A percentile compares a stretch with the other conserved stretches of the same genome.
phyloP scores from a whole-genome alignment of 2,329 filamentous ascomycete species.

The Arthroderma sp. region DNA sequence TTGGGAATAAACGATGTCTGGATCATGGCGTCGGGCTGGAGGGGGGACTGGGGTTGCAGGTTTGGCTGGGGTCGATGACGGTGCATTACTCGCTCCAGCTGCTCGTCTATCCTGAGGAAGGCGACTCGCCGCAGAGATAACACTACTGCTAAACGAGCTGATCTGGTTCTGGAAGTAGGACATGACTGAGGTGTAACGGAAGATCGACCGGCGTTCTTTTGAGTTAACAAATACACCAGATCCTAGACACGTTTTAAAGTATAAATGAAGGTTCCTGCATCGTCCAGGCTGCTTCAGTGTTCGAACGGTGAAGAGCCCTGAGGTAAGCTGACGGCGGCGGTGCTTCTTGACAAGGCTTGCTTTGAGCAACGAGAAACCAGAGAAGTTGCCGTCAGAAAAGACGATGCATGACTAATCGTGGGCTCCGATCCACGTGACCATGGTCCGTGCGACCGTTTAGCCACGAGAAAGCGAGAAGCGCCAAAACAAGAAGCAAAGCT shows the following conservation, averaged over 20 bases:
- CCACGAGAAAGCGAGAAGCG: too few relatives aligned
- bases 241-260: neutral
- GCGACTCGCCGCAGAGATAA: conserved; percentile 51
- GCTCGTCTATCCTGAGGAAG: conserved; percentile 41
- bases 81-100: conserved; percentile 44
- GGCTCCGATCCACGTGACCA: too few relatives aligned
- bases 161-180: conserved; percentile 55
- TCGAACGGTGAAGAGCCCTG: too few relatives aligned
- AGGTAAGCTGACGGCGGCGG: too few relatives aligned
- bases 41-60: conserved; percentile 28
- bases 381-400: too few relatives aligned
- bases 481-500: too few relatives aligned
- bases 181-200: conserved; percentile 30
- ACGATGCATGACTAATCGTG: too few relatives aligned
- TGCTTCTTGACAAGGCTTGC: too few relatives aligned
- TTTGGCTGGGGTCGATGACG: conserved; percentile 25
- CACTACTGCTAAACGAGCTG: conserved; percentile 47
- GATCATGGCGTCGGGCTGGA: conserved; percentile 43
- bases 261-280: neutral
- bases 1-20: conserved; percentile 54
- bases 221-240: neutral
- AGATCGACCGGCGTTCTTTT: neutral
- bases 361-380: too few relatives aligned
- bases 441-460: too few relatives aligned
- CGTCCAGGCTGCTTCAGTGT: neutral